phyloP scores from a whole-genome alignment of 2,329 filamentous ascomycete species.

The Aspergillus brunneoviolaceus region DNA sequence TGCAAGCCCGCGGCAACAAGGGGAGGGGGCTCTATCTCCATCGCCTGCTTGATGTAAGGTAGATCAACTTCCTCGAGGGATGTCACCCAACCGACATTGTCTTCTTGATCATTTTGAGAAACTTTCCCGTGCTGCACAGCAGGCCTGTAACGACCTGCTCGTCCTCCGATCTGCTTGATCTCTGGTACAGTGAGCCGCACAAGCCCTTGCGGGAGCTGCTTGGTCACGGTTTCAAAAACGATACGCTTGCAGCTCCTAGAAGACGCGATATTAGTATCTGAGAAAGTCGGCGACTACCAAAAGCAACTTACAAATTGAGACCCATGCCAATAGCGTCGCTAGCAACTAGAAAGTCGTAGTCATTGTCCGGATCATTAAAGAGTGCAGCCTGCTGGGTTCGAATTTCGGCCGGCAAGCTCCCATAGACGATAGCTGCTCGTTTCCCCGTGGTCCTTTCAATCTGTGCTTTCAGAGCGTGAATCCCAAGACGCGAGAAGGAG shows the following conservation, averaged over 20 bases:
- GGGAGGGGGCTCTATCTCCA: conserved; percentile 63
- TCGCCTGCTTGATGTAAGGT: conserved; percentile 59
- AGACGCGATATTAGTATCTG: conserved; percentile 15
- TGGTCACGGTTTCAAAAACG: conserved; percentile 76
- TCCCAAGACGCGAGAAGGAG: conserved; percentile 75
- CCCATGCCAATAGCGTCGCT: conserved; percentile 98
- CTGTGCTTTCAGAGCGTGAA: conserved; percentile 75
- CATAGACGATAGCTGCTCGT: conserved; percentile 90
- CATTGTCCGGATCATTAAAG: conserved; percentile 93
- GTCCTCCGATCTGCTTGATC: conserved; percentile 90
- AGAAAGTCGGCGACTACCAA: neutral
- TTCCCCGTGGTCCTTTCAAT: conserved; percentile 75
- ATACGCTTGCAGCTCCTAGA: conserved; percentile 75
- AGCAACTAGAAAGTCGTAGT: conserved; percentile 91
- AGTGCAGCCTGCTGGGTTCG: conserved; percentile 84
- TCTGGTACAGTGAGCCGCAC: conserved; percentile 68
- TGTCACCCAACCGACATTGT: conserved; percentile 70
- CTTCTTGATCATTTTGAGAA: conserved; percentile 16
- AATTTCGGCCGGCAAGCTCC: conserved; percentile 86
- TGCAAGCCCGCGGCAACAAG: conserved; percentile 71
- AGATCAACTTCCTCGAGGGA: conserved; percentile 73
- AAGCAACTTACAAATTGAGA: conserved; percentile 70
- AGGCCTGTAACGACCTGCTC: conserved; percentile 81
- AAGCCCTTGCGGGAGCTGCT: conserved; percentile 63
- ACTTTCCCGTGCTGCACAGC: conserved; percentile 55